These are phyloP conservation scores for Colletotrichum sp. DNA, from an alignment of 2,329 filamentous ascomycete species.

Conservation along the genomic window DNA sequence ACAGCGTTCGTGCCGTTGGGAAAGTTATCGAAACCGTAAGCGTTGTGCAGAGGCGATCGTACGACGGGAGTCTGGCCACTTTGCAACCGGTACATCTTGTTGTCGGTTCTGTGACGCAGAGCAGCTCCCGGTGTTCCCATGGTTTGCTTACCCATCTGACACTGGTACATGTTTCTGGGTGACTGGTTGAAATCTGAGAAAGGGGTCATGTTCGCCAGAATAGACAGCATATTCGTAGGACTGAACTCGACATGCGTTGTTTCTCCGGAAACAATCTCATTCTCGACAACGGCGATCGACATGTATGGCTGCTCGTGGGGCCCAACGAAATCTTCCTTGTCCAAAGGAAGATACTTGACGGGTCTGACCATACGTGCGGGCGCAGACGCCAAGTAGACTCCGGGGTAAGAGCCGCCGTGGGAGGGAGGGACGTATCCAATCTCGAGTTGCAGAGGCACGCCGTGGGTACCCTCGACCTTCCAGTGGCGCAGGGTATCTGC, in stretches of 20 bases:
- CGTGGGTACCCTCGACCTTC: slow-evolving; percentile 89
- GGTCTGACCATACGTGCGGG: slow-evolving; percentile 88
- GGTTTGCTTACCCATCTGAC: slow-evolving; percentile 99
- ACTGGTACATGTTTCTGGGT: slow-evolving; percentile 98
- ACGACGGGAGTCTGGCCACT: slow-evolving; percentile 96
- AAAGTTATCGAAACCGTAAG: slow-evolving; percentile 97
- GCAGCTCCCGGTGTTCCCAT: slow-evolving; percentile 96
- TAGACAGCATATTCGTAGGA: slow-evolving; percentile 96
- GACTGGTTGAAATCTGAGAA: slow-evolving; percentile 99
- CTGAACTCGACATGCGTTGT: slow-evolving; percentile 94
- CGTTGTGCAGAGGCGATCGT: slow-evolving; percentile 89
- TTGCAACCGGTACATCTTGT: slow-evolving; percentile 94
- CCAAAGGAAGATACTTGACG: slow-evolving; percentile 88
- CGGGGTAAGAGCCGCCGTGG: slow-evolving; percentile 92
- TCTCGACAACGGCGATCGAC: slow-evolving; percentile 91
- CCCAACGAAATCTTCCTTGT: slow-evolving; percentile 86
- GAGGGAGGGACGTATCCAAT: slow-evolving; percentile 91
- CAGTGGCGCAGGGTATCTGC: slow-evolving; percentile 89
- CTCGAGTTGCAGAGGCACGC: slow-evolving; percentile 83
- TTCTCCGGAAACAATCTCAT: slow-evolving; percentile 85
- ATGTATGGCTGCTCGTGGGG: slow-evolving; percentile 98
- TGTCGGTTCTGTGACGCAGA: slow-evolving; percentile 87
- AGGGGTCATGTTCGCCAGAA: slow-evolving; percentile 97
- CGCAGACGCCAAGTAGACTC: slow-evolving; percentile 90
- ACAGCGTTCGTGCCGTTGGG: slow-evolving; percentile 95